These are phyloP conservation scores for sorghum (Sorghum bicolor) DNA, from an alignment of 176 grass and related monocot genomes.

Conservation along the genomic window Sorghum_bicolor_NCBIv3 NC_012875.2:54361501-54362000, in stretches of 20 bases:
- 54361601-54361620: conserved; percentile 46
- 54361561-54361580: conserved; percentile 73
- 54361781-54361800: background rate
- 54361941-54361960: no score
- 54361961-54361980: no score
- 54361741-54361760: conserved; percentile 65
- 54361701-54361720: conserved; percentile 89
- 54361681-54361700: conserved; percentile 59
- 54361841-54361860: background rate
- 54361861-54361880: no score
- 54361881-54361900: no score
- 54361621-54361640: background rate
- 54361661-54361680: conserved; percentile 1
- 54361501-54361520: conserved; percentile 42
- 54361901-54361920: no score
- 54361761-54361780: conserved; percentile 14
- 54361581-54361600: conserved; percentile 85
- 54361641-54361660: background rate
- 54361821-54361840: background rate
- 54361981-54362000: no score
- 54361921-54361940: no score
- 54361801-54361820: background rate
- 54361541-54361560: conserved; percentile 88
- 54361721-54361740: conserved; percentile 73
- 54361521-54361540: conserved; percentile 72